A percentile compares a stretch with the other conserved stretches of the same genome.
These are phyloP conservation scores for Naganishia friedmannii DNA, from an alignment of 768 basidiomycete genomes.

Conservation along the genomic window DNA sequence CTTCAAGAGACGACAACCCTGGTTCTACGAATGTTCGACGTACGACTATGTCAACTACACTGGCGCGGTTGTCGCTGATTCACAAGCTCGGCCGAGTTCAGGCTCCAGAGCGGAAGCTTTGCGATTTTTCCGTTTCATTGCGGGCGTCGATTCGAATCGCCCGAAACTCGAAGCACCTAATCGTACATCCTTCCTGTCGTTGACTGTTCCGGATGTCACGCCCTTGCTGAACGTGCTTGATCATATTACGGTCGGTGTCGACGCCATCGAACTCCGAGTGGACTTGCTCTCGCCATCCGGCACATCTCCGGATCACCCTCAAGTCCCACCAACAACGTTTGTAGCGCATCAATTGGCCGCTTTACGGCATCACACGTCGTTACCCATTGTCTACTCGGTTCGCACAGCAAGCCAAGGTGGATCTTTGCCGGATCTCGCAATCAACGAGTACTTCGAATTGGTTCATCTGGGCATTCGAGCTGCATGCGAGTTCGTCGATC, in stretches of 20 bases:
- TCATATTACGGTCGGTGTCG: constrained; percentile 73
- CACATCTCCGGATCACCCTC: constrained; percentile 54
- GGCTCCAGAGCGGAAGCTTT: constrained; percentile 61
- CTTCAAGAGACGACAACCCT: constrained; percentile 74
- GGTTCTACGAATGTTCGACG: constrained; percentile 77
- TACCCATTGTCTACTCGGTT: constrained; percentile 91
- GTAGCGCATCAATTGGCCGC: constrained; percentile 76
- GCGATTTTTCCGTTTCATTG: constrained; percentile 86
- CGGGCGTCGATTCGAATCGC: constrained; percentile 66
- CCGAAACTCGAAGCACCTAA: constrained; percentile 52
- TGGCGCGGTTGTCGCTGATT: constrained; percentile 32
- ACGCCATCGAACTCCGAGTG: constrained; percentile 90
- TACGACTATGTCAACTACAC: constrained; percentile 80
- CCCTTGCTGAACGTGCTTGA: constrained; percentile 68
- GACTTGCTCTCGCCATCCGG: constrained; percentile 69
- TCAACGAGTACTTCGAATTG: constrained; percentile 70
- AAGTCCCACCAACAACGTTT: constrained; percentile 67
- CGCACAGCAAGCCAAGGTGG: constrained; percentile 86
- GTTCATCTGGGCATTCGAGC: constrained; percentile 73
- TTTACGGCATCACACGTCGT: constrained; percentile 68
- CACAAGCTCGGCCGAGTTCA: constrained; percentile 14
- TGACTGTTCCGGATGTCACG: constrained; percentile 85
- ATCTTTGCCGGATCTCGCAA: constrained; percentile 74
- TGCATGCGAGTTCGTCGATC: constrained; percentile 88
- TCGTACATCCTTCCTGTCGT: constrained; percentile 85